Conservation (phyloP, 2,329 filamentous ascomycete genomes). For the Akanthomyces muscarius region DNA sequence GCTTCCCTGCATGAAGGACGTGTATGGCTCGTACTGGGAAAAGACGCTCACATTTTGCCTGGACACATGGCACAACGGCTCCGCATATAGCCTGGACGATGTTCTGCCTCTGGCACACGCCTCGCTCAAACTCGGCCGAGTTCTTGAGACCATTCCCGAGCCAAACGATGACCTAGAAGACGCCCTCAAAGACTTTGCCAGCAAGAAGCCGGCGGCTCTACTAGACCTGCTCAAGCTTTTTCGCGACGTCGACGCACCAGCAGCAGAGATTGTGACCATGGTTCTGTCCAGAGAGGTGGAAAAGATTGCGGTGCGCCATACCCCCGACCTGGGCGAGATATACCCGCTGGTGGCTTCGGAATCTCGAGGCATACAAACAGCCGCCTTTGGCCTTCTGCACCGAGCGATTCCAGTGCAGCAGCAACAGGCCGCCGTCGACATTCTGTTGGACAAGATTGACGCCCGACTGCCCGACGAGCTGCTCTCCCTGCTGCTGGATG, state of each 20-base stretch:
- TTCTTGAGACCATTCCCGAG: constrained; percentile 61
- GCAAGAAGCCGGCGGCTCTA: constrained; percentile 53
- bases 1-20: constrained; percentile 69
- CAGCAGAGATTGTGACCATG: constrained; percentile 70
- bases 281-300: constrained; percentile 67
- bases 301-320: constrained; percentile 56
- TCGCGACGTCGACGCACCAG: constrained; percentile 50
- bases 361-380: constrained; percentile 70
- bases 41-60: constrained; percentile 56
- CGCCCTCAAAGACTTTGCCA: constrained; percentile 59
- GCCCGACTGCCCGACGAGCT: constrained; percentile 79
- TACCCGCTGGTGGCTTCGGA: constrained; percentile 74
- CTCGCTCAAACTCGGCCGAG: constrained; percentile 66
- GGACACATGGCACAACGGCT: constrained; percentile 51
- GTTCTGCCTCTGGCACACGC: constrained; percentile 63
- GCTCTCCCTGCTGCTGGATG: constrained; percentile 74
- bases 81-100: constrained; percentile 39
- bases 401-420: constrained; percentile 73
- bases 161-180: constrained; percentile 85
- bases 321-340: constrained; percentile 63
- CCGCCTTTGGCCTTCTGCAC: constrained; percentile 77
- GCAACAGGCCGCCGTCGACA: constrained; percentile 77
- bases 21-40: constrained; percentile 88
- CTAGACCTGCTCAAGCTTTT: constrained; percentile 59
- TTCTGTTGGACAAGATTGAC: constrained; percentile 64